Percentiles rank a stretch among this genome's conserved stretches.
Conservation (phyloP, 306 rosid species). For the Inga leiocalycina region DNA sequence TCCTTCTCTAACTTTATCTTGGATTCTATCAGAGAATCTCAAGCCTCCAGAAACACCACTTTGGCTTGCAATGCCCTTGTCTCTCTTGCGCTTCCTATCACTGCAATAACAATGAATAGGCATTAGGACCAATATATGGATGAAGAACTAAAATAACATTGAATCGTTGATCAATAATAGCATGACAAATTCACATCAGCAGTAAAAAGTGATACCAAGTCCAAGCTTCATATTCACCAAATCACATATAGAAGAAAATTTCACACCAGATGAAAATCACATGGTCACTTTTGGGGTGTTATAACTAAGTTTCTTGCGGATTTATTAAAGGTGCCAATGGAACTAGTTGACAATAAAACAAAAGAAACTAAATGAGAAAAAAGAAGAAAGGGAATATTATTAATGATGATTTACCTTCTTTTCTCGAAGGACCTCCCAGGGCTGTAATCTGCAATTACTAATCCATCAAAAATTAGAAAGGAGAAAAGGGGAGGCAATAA, state of each 20-base stretch:
- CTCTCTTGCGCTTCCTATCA: slow-evolving; percentile 69
- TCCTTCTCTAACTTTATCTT: slow-evolving; percentile 58
- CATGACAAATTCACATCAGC: slow-evolving; percentile 15
- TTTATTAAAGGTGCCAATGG: slow-evolving; percentile 2
- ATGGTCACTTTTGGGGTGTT: background rate
- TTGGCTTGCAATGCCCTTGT: slow-evolving; percentile 51
- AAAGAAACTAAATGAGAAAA: background rate
- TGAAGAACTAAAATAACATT: slow-evolving; percentile 22
- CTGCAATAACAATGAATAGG: slow-evolving; percentile 33
- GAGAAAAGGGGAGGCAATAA: background rate
- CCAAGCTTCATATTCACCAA: slow-evolving; percentile 1
- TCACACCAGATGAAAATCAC: slow-evolving; percentile 11
- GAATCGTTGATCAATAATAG: slow-evolving; percentile 18
- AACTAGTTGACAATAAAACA: slow-evolving; percentile 22
- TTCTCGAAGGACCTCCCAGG: slow-evolving; percentile 65
- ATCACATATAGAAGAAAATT: background rate
- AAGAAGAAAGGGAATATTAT: background rate
- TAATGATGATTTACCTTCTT: slow-evolving; percentile 51
- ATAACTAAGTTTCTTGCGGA: slow-evolving; percentile 8
- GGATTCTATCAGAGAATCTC: slow-evolving; percentile 58
- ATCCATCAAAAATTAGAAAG: slow-evolving; percentile 43
- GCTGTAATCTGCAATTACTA: slow-evolving; percentile 69
- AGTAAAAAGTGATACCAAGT: background rate
- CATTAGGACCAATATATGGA: slow-evolving; percentile 25
- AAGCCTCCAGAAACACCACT: slow-evolving; percentile 72